phyloP scores from a whole-genome alignment of 805 yeast genomes.

The Starmerella floris region DNA sequence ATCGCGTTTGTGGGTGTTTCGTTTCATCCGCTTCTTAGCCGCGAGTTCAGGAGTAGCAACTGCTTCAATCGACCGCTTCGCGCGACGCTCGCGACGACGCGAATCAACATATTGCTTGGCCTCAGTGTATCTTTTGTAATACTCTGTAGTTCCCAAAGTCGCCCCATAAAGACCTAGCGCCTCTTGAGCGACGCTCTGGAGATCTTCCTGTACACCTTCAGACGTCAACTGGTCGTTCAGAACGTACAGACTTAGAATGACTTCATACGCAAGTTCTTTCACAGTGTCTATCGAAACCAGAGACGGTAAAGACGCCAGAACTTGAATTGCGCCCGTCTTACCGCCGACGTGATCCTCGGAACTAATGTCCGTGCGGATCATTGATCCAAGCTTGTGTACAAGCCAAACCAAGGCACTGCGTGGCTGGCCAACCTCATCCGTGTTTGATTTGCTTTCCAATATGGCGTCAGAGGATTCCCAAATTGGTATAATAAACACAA shows the following conservation, averaged over 20 bases:
- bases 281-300: conserved; percentile 35
- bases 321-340: conserved; percentile 57
- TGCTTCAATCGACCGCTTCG: conserved; percentile 62
- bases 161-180: conserved; percentile 53
- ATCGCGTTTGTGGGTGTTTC: conserved; percentile 36
- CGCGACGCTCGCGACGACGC: conserved; percentile 63
- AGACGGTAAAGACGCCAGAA: conserved; percentile 51
- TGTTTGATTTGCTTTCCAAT: conserved; percentile 1
- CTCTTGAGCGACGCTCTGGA: conserved; percentile 43
- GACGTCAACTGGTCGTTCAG: conserved; percentile 30
- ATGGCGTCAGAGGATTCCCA: conserved; percentile 37
- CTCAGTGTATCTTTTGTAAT: conserved; percentile 43
- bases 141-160: conserved; percentile 60
- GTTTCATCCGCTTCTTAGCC: conserved; percentile 64
- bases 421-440: no score
- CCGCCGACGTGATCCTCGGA: conserved; percentile 37
- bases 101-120: conserved; percentile 49
- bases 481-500: conserved; percentile 43
- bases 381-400: conserved; percentile 44
- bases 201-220: conserved; percentile 32
- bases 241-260: conserved; percentile 42
- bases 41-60: conserved; percentile 67
- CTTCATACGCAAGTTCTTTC: conserved; percentile 33
- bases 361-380: conserved; percentile 46
- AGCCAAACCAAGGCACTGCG: conserved; percentile 41